These are phyloP conservation scores for Santalum album DNA, from an alignment of 164 flowering plant species.

Conservation along the genomic window DNA sequence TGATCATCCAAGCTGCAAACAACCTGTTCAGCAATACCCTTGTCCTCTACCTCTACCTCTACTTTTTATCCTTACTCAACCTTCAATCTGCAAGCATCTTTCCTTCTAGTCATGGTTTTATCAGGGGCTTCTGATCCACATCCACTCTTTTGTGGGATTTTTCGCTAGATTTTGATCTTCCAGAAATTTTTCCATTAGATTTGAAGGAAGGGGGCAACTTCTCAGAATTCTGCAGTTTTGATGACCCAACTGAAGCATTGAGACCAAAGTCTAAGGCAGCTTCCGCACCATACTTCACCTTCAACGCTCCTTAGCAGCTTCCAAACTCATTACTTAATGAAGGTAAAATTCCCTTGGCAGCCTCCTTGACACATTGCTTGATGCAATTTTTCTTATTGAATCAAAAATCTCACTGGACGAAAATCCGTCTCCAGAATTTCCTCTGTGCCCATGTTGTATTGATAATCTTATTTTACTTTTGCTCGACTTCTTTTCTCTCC, in stretches of 20 bases:
- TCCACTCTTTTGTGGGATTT: conserved; percentile 17
- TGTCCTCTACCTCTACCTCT: conserved; percentile 21
- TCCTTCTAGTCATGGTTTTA: conserved; percentile 16
- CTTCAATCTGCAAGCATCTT: conserved; percentile 21
- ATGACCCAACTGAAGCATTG: conserved; percentile 13
- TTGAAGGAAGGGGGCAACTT: conserved; percentile 13
- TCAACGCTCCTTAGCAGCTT: conserved; percentile 9
- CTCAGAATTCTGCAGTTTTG: conserved; percentile 11
- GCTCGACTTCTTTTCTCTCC: conserved; percentile 15
- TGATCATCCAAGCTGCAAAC: conserved; percentile 13
- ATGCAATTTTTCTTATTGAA: conserved; percentile 13
- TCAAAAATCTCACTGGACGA: conserved; percentile 11
- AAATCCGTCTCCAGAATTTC: conserved; percentile 13
- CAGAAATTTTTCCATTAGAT: conserved; percentile 18
- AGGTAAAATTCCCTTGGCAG: conserved; percentile 7
- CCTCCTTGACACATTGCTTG: conserved; percentile 13
- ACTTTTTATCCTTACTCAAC: conserved; percentile 17
- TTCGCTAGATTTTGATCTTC: conserved; percentile 24
- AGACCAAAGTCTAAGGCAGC: conserved; percentile 7
- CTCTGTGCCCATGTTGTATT: conserved; percentile 14
- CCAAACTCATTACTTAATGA: conserved; percentile 12
- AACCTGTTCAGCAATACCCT: conserved; percentile 10
- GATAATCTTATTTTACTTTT: conserved; percentile 12
- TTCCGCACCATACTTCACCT: conserved; percentile 12
- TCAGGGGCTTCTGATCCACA: conserved; percentile 22